Percentiles rank a stretch among this genome's conserved stretches.
phyloP scores from a whole-genome alignment of 108 stramenopile species.

The Stephanodiscus minutulus region DNA sequence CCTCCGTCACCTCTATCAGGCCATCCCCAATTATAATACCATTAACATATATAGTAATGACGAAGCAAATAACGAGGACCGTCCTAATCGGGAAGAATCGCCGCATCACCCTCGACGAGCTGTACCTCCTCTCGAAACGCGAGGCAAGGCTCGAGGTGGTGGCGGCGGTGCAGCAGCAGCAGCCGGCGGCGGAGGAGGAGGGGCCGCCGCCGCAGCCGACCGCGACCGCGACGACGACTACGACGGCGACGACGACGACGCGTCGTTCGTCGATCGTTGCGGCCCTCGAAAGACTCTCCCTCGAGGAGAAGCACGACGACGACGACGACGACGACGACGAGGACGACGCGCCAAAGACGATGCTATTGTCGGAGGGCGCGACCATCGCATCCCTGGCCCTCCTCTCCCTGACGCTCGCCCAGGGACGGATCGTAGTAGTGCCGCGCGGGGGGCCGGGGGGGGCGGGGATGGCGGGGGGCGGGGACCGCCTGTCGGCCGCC shows the following conservation, averaged over 20 bases:
- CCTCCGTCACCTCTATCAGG: too few species aligned
- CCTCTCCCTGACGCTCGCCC: slow-evolving; percentile 36
- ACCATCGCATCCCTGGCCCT: slow-evolving; percentile 39
- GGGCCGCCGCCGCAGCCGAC: too few species aligned
- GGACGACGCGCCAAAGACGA: not conserved
- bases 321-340: not conserved
- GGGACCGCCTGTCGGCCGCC: too few species aligned
- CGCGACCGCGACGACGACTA: not conserved
- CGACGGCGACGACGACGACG: slow-evolving; percentile 10
- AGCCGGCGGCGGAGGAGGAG: not conserved
- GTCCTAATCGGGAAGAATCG: slow-evolving; percentile 53
- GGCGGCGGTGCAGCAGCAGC: not conserved
- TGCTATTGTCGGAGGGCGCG: slow-evolving; percentile 27
- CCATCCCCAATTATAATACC: too few species aligned
- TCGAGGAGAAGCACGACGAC: not conserved
- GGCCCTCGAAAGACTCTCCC: not conserved
- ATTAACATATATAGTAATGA: too few species aligned
- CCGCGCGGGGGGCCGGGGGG: not conserved
- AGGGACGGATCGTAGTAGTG: slow-evolving; percentile 30
- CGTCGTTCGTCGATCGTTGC: not conserved
- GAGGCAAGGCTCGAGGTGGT: slow-evolving; percentile 30
- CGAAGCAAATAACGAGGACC: slow-evolving; percentile 37
- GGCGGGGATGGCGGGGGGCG: too few species aligned
- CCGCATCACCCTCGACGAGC: slow-evolving; percentile 53
- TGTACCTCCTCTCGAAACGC: slow-evolving; percentile 17